Base-by-base conservation (phyloP, 345 rosid genomes). In the Acer negundo region DNA sequence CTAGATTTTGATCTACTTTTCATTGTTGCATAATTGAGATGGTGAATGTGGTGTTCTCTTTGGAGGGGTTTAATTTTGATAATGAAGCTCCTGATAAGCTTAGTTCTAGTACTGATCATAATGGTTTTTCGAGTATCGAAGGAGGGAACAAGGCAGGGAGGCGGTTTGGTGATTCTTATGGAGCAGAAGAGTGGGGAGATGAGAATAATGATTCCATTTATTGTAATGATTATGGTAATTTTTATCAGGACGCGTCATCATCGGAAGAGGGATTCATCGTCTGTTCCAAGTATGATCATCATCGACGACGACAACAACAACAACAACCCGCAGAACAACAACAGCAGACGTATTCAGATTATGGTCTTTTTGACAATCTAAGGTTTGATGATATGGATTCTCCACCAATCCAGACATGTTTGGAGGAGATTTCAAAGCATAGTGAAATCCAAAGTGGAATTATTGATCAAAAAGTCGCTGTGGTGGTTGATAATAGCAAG, bases 341-440 rank as follows among this genome's bases (percentile, higher is more conserved):
- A 46, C 74, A 69, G 38, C 69, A 58, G 11, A 47, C 2, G 13
- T 28, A 44, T 76, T 65, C 79, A 3, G 82, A 59, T 69, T 61
- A 17, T 67, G 78, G 74, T 28, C 78, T 74, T 16, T 53, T 81
- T 23, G 85, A 80, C 40, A 83, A 82, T 47, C 67, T 65, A 22
- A 47, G 51, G 31, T 77, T 80, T 26, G 73, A 82, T 75, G 73
- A 82, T 75, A 26, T 47, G 20, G 26, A 65, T 62, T 73, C 82
- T 62, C 87, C 85, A 12, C 77, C 81, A 13, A n/a, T 79, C 53
- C 81, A 85, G 65, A 67, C 83, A 55, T 70, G 78, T 68, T 19
- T 59, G 16, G 78, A 81, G 62, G 86, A 80, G 65, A 80, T 77
- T 17, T 44, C 75, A 19, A 59, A 78, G 80, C 75, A 73, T 61